These are phyloP conservation scores for Globisporangium parvum DNA, from an alignment of 352 stramenopile species.

Conservation along the genomic window DNA sequence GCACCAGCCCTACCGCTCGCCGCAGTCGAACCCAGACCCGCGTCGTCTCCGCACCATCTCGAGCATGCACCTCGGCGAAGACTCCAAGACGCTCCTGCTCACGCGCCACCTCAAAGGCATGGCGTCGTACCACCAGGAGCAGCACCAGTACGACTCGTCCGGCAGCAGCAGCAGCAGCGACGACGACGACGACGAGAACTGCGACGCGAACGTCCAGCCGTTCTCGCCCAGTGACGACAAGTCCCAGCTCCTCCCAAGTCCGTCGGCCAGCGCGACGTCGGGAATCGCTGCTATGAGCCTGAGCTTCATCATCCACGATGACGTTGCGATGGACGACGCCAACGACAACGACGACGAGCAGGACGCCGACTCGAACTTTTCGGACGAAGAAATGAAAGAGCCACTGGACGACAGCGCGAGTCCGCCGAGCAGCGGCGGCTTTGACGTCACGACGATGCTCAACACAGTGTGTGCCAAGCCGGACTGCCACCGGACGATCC, in stretches of 20 bases:
- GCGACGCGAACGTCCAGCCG: slow-evolving; percentile 12
- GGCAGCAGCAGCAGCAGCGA: slow-evolving; percentile 1
- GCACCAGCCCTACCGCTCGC: slow-evolving; percentile 27
- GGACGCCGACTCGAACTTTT: slow-evolving; percentile 20
- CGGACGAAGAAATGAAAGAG: slow-evolving; percentile 40
- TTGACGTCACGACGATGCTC: slow-evolving; percentile 59
- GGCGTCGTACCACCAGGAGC: slow-evolving; percentile 15
- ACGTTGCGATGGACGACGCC: slow-evolving; percentile 22
- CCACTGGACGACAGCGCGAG: slow-evolving; percentile 16
- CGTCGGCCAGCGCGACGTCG: slow-evolving; percentile 27
- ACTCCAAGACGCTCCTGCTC: slow-evolving; percentile 29
- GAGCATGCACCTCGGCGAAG: slow-evolving; percentile 31
- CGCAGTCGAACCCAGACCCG: slow-evolving; percentile 14
- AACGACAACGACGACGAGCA: slow-evolving; percentile 18
- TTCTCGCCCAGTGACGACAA: slow-evolving; percentile 7
- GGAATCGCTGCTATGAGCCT: slow-evolving; percentile 76
- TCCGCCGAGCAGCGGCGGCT: slow-evolving; percentile 20
- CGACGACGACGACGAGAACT: slow-evolving; percentile 30
- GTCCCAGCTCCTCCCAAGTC: slow-evolving; percentile 8
- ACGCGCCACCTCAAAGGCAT: slow-evolving; percentile 36
- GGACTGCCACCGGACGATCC: slow-evolving; percentile 75
- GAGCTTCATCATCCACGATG: slow-evolving; percentile 60
- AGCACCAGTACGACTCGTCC: slow-evolving; percentile 12
- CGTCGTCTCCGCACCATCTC: slow-evolving; percentile 17
- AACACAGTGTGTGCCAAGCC: slow-evolving; percentile 76